phyloP scores from a whole-genome alignment of 2,329 filamentous ascomycete genomes.

The Talaromyces funiculosus region DNA sequence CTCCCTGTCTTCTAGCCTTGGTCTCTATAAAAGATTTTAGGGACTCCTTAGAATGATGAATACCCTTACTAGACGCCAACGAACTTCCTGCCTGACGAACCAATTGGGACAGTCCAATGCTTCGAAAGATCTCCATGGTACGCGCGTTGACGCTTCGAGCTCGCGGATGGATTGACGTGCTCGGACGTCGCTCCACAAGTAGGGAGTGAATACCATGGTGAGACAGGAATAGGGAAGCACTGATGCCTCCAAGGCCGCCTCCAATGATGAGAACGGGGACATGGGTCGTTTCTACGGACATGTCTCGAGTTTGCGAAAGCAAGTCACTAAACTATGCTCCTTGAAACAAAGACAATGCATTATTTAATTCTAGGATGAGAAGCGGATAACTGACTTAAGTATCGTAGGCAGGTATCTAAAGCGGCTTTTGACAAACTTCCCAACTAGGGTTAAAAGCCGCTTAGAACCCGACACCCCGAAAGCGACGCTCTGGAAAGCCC shows the following conservation, averaged over 20 bases:
- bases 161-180: slow-evolving; percentile 10
- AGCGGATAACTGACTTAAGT: no score
- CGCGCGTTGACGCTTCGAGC: slow-evolving; percentile 12
- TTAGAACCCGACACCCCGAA: not conserved
- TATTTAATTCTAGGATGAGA: not conserved
- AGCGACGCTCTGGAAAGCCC: not conserved
- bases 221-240: slow-evolving; percentile 8
- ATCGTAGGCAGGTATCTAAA: not conserved
- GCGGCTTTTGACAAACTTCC: not conserved
- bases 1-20: not conserved
- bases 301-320: not conserved
- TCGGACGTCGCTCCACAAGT: slow-evolving; percentile 7
- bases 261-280: slow-evolving; percentile 8
- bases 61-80: slow-evolving; percentile 1
- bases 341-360: not conserved
- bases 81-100: slow-evolving; percentile 6
- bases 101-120: not conserved
- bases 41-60: not conserved
- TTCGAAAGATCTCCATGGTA: slow-evolving; percentile 12
- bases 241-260: slow-evolving; percentile 9
- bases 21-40: slow-evolving; percentile 4
- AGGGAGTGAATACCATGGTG: slow-evolving; percentile 2
- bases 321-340: not conserved
- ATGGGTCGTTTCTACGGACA: slow-evolving; percentile 1
- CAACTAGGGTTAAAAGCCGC: not conserved